A percentile compares a stretch with the other conserved stretches of the same genome.
Conservation (phyloP, 2,329 filamentous ascomycete genomes). For the Penicillium sp. region DNA sequence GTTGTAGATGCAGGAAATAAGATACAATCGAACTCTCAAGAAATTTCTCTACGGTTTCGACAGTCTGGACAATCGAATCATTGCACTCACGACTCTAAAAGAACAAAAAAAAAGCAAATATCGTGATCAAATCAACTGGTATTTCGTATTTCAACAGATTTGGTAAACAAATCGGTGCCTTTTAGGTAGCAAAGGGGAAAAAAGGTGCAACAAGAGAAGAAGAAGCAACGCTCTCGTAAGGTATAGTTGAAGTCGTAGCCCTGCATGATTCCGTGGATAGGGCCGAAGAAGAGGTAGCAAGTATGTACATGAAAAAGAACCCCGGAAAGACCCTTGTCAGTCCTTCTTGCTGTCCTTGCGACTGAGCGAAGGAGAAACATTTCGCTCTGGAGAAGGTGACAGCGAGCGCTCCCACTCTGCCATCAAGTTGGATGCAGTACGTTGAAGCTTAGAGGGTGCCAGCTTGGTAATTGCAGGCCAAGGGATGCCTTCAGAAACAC, state of each 20-base stretch:
- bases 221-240: slow-evolving; percentile 30
- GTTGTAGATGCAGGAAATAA: neutral
- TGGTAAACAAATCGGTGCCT: neutral
- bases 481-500: slow-evolving; percentile 48
- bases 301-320: slow-evolving; percentile 21
- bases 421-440: slow-evolving; percentile 81
- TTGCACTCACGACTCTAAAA: neutral
- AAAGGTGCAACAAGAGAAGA: slow-evolving; percentile 15
- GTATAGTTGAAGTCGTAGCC: slow-evolving; percentile 31
- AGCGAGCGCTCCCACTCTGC: slow-evolving; percentile 86
- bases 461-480: slow-evolving; percentile 72
- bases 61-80: neutral
- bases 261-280: slow-evolving; percentile 31
- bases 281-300: slow-evolving; percentile 21
- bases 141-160: slow-evolving; percentile 5
- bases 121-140: slow-evolving; percentile 6
- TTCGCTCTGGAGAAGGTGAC: slow-evolving; percentile 49
- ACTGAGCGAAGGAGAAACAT: slow-evolving; percentile 16
- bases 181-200: slow-evolving; percentile 8
- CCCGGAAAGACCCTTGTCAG: slow-evolving; percentile 18
- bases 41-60: too few species aligned
- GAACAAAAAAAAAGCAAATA: neutral
- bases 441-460: slow-evolving; percentile 72
- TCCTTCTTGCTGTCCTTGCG: slow-evolving; percentile 35
- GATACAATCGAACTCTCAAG: too few species aligned